Conservation (phyloP, 805 yeast species). For the Nakazawaea peltata region DNA sequence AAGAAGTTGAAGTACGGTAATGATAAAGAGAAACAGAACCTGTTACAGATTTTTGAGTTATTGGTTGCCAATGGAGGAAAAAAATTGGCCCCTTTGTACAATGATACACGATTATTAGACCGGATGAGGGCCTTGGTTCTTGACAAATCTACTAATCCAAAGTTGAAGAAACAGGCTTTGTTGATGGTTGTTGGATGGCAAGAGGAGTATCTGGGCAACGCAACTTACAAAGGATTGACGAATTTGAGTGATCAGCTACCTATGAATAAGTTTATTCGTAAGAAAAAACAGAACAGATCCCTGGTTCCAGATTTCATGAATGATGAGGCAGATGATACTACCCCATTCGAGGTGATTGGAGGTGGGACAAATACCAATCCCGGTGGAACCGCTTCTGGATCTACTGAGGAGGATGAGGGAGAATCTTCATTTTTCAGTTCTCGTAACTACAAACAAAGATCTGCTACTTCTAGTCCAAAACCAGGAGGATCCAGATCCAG, state of each 20-base stretch:
- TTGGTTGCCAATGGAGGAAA: conserved; percentile 48
- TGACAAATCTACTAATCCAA: conserved; percentile 29
- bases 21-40: conserved; percentile 52
- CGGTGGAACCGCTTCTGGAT: conserved; percentile 14
- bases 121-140: conserved; percentile 42
- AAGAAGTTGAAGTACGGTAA: conserved; percentile 86
- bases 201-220: conserved; percentile 39
- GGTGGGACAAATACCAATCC: conserved; percentile 2
- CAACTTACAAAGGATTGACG: conserved; percentile 41
- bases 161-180: conserved; percentile 39
- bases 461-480: conserved; percentile 6
- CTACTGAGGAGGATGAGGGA: not conserved
- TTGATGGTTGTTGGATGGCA: conserved; percentile 63
- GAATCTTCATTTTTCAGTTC: not conserved
- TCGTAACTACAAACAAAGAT: conserved; percentile 5
- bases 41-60: conserved; percentile 49
- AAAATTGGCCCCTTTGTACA: conserved; percentile 40
- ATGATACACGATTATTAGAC: conserved; percentile 62
- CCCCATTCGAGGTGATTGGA: conserved; percentile 22
- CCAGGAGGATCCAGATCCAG: too few relatives aligned
- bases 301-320: conserved; percentile 36
- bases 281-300: conserved; percentile 6
- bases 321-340: conserved; percentile 40
- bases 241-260: conserved; percentile 38
- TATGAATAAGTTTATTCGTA: conserved; percentile 11